Conservation (phyloP, 202 grass and related monocot genomes). For the Schoenoplectus tabernaemontani region DNA sequence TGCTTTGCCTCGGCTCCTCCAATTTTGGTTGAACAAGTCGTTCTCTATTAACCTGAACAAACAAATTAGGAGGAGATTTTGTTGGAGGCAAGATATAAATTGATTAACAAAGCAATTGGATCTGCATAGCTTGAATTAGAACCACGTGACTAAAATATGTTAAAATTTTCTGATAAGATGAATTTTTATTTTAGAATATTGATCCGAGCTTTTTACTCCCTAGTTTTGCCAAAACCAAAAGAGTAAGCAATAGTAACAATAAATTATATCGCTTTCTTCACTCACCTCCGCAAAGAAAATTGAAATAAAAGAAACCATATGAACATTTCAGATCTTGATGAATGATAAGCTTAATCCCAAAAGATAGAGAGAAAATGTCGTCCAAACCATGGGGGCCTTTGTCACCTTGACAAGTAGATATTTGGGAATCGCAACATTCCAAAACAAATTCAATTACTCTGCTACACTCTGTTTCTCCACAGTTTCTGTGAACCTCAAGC, state of each 20-base stretch:
- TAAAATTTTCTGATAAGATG: not conserved
- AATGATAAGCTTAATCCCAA: not conserved
- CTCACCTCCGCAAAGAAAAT: not conserved
- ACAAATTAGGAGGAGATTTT: not conserved
- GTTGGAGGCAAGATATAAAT: not conserved
- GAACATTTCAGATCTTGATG: not conserved
- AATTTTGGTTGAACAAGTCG: constrained; percentile 86
- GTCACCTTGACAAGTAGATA: not conserved
- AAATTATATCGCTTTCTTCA: not conserved
- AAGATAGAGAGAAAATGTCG: not conserved
- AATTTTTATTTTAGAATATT: not conserved
- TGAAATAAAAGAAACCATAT: not conserved
- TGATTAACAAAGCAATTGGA: not conserved
- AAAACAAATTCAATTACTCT: not conserved
- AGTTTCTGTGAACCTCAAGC: not conserved
- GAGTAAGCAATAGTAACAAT: not conserved
- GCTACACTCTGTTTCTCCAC: constrained; percentile 8
- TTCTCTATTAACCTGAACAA: constrained; percentile 70
- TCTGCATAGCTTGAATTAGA: not conserved
- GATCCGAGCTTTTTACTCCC: not conserved
- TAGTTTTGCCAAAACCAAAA: not conserved
- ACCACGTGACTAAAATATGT: not conserved
- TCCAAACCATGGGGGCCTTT: not conserved
- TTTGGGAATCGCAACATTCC: not conserved
- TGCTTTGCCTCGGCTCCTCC: constrained; percentile 48